Evolutionary conservation across 2,329 filamentous ascomycete species (phyloP), one percentile per base, ranked within the genome.

Genomic region (Periconia macrospinosa): DNA sequence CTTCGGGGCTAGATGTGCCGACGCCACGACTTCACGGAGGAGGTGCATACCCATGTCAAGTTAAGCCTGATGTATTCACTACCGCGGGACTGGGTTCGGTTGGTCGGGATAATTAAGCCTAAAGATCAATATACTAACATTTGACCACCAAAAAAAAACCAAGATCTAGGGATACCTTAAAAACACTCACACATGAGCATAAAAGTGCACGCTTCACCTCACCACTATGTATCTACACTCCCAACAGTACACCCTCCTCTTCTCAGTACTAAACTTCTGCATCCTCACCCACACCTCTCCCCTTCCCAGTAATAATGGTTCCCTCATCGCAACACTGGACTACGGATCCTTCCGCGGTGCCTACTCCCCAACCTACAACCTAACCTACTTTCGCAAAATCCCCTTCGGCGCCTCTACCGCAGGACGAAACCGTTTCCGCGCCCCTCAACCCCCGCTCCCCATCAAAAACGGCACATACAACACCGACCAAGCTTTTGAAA

Each of bases 301-400:
- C 6, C 44, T 30, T 15, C 30, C 23, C 18, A 19, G 14, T 41
- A 40, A 52, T 1, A 9, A 49, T 10, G 15, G 45, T 11, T 41
- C 49, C 18, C 68, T 66, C 3, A 46, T 63, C 8, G 63, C 71
- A n/a, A 47, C 57, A 11, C 68, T 75, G 20, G 63, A 69, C 53
- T 74, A 74, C 46, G 68, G 67, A 27, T 77, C 72, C 17, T 84
- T 86, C 56, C 72, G 78, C 58, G 83, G 83, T 17, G 76, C 78
- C 44, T 82, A 82, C 59, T 78, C 78, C 17, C 56, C 70, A 9
- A 60, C 66, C 2, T 85, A 85, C 62, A 84, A 86, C 61, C 78
- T 86, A 41, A 81, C 78, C 23, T 83, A 85, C 69, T 86, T 79
- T 71, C 80, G 79, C 56, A 85, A 82, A 60, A 85, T 87, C 46